phyloP scores from a whole-genome alignment of 768 basidiomycete genomes.

The Suillus discolor region DNA sequence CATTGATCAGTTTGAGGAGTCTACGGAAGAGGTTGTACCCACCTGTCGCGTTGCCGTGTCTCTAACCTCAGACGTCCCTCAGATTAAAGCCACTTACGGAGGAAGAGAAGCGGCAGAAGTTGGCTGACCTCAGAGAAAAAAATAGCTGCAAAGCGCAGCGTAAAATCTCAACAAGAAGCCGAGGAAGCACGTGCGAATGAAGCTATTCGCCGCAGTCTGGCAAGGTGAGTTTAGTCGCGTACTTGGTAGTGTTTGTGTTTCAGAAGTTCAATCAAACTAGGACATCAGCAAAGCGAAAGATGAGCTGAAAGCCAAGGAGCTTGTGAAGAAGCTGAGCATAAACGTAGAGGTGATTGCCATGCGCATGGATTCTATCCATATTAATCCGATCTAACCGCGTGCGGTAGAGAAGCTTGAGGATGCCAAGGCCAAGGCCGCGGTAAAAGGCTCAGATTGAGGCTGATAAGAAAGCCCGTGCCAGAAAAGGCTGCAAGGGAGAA shows the following conservation, averaged over 20 bases:
- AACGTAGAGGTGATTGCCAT: slow-evolving; percentile 62
- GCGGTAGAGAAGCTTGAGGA: slow-evolving; percentile 86
- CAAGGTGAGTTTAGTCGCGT: slow-evolving; percentile 49
- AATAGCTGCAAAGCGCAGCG: slow-evolving; percentile 78
- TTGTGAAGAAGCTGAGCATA: slow-evolving; percentile 78
- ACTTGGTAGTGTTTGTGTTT: not conserved
- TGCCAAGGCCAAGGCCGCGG: slow-evolving; percentile 77
- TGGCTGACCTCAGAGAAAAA: slow-evolving; percentile 78
- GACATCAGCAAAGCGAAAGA: slow-evolving; percentile 76
- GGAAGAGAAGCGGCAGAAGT: slow-evolving; percentile 84
- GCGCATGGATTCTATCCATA: too few species aligned
- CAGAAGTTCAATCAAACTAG: slow-evolving; percentile 36
- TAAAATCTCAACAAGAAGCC: slow-evolving; percentile 71
- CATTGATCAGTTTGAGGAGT: slow-evolving; percentile 97
- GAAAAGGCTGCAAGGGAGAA: slow-evolving; percentile 91
- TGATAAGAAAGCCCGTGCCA: slow-evolving; percentile 86
- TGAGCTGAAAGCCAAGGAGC: slow-evolving; percentile 75
- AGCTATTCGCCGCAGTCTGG: slow-evolving; percentile 78
- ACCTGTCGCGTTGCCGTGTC: not conserved
- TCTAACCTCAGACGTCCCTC: slow-evolving; percentile 4
- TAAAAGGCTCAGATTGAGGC: slow-evolving; percentile 95
- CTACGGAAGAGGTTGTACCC: slow-evolving; percentile 73
- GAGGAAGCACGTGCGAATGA: slow-evolving; percentile 78
- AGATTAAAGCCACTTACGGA: slow-evolving; percentile 96
- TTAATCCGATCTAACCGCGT: not conserved